These are phyloP conservation scores for Cryomyces minteri DNA, from an alignment of 495 filamentous ascomycete species.

Conservation along the genomic window DNA sequence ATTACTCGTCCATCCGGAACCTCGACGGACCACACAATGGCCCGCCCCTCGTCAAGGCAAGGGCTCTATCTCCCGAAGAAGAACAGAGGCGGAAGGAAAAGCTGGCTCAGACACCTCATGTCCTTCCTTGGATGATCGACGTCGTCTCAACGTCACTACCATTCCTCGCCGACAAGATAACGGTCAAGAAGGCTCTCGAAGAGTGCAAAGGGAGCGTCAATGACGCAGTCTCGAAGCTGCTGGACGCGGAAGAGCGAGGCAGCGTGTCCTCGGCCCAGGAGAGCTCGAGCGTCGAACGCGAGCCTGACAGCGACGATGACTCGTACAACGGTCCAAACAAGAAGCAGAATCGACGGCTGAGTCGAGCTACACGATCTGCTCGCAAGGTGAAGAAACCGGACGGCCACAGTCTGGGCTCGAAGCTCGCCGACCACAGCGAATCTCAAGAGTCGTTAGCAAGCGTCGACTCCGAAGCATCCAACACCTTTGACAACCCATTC, in stretches of 20 bases:
- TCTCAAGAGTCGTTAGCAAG: neutral
- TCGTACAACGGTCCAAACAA: constrained; percentile 25
- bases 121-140: constrained; percentile 44
- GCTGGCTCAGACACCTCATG: constrained; percentile 21
- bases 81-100: constrained; percentile 15
- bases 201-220: constrained; percentile 42
- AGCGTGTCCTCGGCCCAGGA: constrained; percentile 18
- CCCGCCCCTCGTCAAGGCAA: constrained; percentile 24
- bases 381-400: neutral
- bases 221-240: constrained; percentile 35
- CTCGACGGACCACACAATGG: constrained; percentile 40
- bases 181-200: constrained; percentile 38
- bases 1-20: constrained; percentile 58
- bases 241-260: constrained; percentile 29
- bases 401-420: neutral
- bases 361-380: constrained; percentile 7
- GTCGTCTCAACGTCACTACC: constrained; percentile 37
- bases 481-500: neutral
- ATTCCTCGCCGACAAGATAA: constrained; percentile 30
- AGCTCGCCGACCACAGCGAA: neutral
- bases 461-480: neutral
- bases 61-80: constrained; percentile 11
- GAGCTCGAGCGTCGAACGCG: constrained; percentile 29
- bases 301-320: constrained; percentile 28
- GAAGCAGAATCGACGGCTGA: constrained; percentile 27